These are phyloP conservation scores for Trichomonas vaginalis DNA, from an alignment of 208 protist genomes.

Conservation along the genomic window DNA sequence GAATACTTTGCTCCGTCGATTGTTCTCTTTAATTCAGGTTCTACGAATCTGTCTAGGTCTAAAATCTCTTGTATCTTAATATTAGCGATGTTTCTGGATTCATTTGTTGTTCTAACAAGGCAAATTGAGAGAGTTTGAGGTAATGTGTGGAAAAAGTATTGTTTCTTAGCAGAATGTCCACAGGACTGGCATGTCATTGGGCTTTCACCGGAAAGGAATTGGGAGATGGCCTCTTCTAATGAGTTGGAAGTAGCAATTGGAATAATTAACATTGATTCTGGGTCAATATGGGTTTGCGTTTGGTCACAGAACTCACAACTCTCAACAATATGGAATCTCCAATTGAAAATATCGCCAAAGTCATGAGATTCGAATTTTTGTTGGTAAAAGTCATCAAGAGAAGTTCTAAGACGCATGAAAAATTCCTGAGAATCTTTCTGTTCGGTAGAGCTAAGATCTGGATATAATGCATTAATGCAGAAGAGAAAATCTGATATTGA, in stretches of 20 bases:
- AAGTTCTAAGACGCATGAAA: background rate
- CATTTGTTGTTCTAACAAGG: background rate
- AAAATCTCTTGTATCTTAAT: background rate
- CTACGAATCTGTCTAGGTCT: background rate
- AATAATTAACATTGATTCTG: background rate
- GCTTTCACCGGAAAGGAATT: background rate
- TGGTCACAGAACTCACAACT: background rate
- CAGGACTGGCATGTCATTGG: background rate
- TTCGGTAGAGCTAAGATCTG: background rate
- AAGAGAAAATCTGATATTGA: background rate
- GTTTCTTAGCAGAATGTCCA: background rate
- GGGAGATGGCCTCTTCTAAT: background rate
- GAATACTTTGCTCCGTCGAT: background rate
- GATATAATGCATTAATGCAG: background rate
- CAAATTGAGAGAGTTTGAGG: background rate
- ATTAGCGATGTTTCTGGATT: background rate
- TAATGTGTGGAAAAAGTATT: conserved; percentile 10
- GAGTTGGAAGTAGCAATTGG: background rate
- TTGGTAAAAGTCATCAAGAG: background rate
- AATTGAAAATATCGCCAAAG: background rate
- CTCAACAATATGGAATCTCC: background rate
- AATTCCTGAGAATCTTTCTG: background rate
- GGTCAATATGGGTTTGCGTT: background rate
- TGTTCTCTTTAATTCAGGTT: background rate
- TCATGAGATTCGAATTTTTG: background rate